Conservation (phyloP, 176 grass and related monocot species). For the Oryza meridionalis region DNA sequence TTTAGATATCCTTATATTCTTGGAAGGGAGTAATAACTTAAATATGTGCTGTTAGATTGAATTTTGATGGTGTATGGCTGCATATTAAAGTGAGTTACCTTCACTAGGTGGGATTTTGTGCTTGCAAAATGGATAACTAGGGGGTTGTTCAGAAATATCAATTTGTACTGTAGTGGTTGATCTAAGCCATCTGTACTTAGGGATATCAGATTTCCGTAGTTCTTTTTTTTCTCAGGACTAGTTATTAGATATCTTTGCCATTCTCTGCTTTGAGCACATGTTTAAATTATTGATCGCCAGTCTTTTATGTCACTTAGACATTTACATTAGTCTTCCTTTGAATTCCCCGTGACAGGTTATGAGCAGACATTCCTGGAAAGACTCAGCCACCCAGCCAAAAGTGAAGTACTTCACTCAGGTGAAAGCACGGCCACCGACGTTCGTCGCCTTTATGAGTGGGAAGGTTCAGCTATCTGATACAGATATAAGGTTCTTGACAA, state of each 20-base stretch:
- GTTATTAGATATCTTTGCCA: neutral
- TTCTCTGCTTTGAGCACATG: conserved; percentile 3
- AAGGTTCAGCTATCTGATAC: conserved; percentile 84
- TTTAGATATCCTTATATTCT: too few relatives aligned
- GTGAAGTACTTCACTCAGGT: conserved; percentile 98
- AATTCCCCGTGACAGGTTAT: conserved; percentile 64
- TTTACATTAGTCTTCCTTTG: neutral
- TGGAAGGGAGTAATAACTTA: neutral
- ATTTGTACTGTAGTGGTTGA: conserved; percentile 4
- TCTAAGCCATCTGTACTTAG: conserved; percentile 4
- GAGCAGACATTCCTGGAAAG: conserved; percentile 98
- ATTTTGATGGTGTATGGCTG: neutral
- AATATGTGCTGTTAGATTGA: neutral
- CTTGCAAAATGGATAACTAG: neutral
- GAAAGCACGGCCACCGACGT: conserved; percentile 88
- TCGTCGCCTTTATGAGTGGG: conserved; percentile 89
- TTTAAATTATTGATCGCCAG: conserved; percentile 2
- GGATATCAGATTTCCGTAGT: neutral
- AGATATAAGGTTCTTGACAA: conserved; percentile 81
- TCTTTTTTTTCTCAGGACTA: neutral
- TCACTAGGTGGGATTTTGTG: conserved; percentile 17
- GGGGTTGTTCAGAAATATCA: neutral
- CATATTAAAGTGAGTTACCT: neutral
- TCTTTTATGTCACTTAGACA: conserved; percentile 14
- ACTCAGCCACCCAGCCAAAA: conserved; percentile 83